phyloP scores from a whole-genome alignment of 352 stramenopile genomes.

The Elongisporangium undulatum region DNA sequence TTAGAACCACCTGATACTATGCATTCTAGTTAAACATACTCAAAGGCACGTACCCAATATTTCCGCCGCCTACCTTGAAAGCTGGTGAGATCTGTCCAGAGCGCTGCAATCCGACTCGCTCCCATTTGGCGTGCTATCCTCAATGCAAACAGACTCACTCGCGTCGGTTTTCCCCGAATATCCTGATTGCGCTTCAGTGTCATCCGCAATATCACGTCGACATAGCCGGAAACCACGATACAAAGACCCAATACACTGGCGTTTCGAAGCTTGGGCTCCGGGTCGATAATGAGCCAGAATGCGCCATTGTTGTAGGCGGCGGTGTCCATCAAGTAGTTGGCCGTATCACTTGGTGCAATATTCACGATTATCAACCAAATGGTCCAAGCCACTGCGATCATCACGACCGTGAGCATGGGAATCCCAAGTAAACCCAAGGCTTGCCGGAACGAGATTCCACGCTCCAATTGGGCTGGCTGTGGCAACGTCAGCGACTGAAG shows the following conservation, averaged over 20 bases:
- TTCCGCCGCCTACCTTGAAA: constrained; percentile 13
- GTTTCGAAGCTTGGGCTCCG: neutral
- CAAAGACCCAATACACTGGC: constrained; percentile 6
- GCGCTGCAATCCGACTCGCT: neutral
- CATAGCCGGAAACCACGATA: constrained; percentile 8
- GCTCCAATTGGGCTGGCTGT: too few relatives aligned
- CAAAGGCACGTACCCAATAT: constrained; percentile 12
- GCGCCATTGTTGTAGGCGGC: constrained; percentile 22
- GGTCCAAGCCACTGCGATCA: constrained; percentile 17
- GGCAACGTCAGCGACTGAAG: too few relatives aligned
- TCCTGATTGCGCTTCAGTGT: constrained; percentile 5
- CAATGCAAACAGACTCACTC: too few relatives aligned
- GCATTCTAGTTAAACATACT: too few relatives aligned
- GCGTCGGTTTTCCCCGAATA: too few relatives aligned
- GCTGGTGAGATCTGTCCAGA: constrained; percentile 8
- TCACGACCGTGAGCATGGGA: constrained; percentile 6
- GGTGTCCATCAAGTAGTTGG: constrained; percentile 35
- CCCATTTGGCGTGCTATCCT: too few relatives aligned
- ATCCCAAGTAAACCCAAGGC: constrained; percentile 13
- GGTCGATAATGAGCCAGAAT: constrained; percentile 27
- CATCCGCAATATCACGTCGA: constrained; percentile 12
- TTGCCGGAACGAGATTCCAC: constrained; percentile 3
- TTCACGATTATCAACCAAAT: constrained; percentile 22
- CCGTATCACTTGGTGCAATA: constrained; percentile 16
- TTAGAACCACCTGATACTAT: too few relatives aligned